These are phyloP conservation scores for Rhodocollybia butyracea DNA, from an alignment of 768 basidiomycete genomes.

Conservation along the genomic window DNA sequence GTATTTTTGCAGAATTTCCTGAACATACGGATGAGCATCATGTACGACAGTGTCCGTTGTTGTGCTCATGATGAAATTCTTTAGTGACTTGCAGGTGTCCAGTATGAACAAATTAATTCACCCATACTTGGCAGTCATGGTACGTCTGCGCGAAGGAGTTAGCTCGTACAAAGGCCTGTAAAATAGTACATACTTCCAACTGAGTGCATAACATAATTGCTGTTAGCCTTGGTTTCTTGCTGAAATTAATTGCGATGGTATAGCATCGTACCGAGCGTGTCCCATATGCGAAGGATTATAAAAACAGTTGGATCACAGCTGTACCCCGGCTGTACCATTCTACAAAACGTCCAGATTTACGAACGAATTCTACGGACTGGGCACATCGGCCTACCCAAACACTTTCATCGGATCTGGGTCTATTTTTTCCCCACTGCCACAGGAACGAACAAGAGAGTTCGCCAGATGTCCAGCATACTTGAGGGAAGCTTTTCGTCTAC, in stretches of 20 bases:
- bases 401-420: no score
- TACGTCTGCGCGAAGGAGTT: slow-evolving; percentile 63
- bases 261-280: slow-evolving; percentile 75
- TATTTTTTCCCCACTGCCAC: no score
- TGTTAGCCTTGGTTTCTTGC: slow-evolving; percentile 25
- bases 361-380: slow-evolving; percentile 75
- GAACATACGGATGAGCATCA: slow-evolving; percentile 5
- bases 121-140: slow-evolving; percentile 90
- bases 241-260: neutral
- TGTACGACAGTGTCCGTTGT: neutral
- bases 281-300: slow-evolving; percentile 99
- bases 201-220: slow-evolving; percentile 98
- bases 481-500: no score
- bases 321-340: slow-evolving; percentile 99
- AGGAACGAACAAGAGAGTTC: no score
- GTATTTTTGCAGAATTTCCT: slow-evolving; percentile 86
- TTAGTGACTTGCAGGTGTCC: slow-evolving; percentile 97
- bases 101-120: slow-evolving; percentile 98
- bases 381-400: no score
- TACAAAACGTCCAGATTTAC: slow-evolving; percentile 65
- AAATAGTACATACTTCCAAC: slow-evolving; percentile 63
- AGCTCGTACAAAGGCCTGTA: neutral
- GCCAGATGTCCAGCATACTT: no score
- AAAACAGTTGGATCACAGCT: no score
- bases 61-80: slow-evolving; percentile 89